Evolutionary conservation across 805 yeast species (phyloP), one percentile per base, ranked within the genome.

Genomic region (Teunomyces aglyptinius): DNA sequence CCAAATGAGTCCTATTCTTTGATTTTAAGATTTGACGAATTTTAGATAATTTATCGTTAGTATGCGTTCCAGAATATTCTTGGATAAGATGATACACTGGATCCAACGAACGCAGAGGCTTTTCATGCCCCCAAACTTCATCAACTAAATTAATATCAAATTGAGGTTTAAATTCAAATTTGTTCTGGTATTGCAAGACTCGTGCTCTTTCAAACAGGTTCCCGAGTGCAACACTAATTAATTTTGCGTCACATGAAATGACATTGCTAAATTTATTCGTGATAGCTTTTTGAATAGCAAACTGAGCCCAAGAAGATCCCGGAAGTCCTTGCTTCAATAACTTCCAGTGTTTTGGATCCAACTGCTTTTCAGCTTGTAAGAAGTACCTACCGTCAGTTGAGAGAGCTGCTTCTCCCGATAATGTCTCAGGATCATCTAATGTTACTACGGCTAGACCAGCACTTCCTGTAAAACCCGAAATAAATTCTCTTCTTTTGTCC

Each of bases 381-480:
- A 89, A 94, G 69, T 94, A 94, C 53, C 99, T 76, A 1, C 98
- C 98, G 66, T 94, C 99, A 0, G 99, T 94, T 6, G 96, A 82
- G 43, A 94, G 68, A 0, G 86, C 87, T 11, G 96, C 95, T 40
- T 81, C 78, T 1, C 89, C 89, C 8, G 67, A 69, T 18, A 79
- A 71, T 1, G 57, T 56, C 1, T 70, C 76, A 43, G 67, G 75
- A 45, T 69, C 68, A 31, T 64, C 66, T 33, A 69, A 57, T 26
- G 96, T 83, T 15, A 92, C 76, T n/a, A 94, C 77, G 1, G 96
- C 97, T 18, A 89, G 71, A 19, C 98, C 99, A 2, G 97, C 96
- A 41, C 92, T 83, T 0, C 98, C 99, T 10, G 92, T 85, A 68
- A 92, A 92, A 0, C 90, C 97, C 5, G 91, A 78, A 22, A 92